Base-by-base conservation (phyloP, 2,329 filamentous ascomycete genomes). In the Xylaria sp. region DNA sequence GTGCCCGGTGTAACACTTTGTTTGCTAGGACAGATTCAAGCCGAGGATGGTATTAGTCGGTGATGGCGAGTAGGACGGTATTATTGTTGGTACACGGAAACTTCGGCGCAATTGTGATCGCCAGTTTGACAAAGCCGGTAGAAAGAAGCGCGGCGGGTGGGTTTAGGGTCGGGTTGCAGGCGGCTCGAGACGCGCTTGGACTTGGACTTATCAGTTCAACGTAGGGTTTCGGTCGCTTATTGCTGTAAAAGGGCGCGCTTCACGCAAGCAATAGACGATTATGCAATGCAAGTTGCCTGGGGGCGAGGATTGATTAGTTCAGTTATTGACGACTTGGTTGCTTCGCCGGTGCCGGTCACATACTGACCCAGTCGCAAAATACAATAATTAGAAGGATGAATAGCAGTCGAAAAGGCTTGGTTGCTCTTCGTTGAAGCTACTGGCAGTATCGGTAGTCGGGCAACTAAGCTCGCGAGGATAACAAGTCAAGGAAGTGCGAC, bases 91-190 rank as follows among this genome's bases (percentile, higher is more conserved):
- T 69, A 73, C 65, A 69, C 72, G 67, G 66, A 63, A 73, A 78
- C 81, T 81, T 81, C 79, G 80, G 76, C 75, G 76, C 75, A 74
- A 74, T 78, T 77, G 72, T 79, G 80, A 81, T 81, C 79, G 78
- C 77, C 79, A 75, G 79, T 81, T 80, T 81, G 79, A 77, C 72
- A 74, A 74, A 74, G 72, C 73, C 73, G 72, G 68, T 67, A 50
- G 69, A 64, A 71, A 57, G 72, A 74, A 74, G 73, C 69, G 69
- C 57, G 52, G 61, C 48, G 55, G 71, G 67, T 71, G 34, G 57
- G n/a, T 62, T 64, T 3, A 56, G 61, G 61, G 62, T 67, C 44
- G 52, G 54, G 69, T 65, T 68, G 62, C 65, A 70, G 69, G 65
- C 69, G 65, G 69, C 61, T 65, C 62, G 57, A 55, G 52, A 65